Evolutionary conservation across 768 basidiomycete genomes (phyloP), one percentile per base, ranked within the genome.

Genomic region (Termitomyces eurrhizus): DNA sequence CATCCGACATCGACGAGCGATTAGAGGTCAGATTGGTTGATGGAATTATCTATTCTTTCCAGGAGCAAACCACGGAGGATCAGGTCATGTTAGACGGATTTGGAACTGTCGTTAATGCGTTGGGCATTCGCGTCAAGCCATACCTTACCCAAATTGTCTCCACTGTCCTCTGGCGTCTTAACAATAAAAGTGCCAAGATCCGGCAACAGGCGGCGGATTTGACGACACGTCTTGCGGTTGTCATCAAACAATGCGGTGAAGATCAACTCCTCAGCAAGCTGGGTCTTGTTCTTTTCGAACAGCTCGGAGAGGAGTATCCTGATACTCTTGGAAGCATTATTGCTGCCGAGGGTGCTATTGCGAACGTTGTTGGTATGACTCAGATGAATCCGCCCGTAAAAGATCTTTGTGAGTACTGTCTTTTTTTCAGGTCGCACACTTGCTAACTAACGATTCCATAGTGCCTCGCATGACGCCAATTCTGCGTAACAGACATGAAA

Each of bases 391-490:
- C 97, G 14, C 97, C 97, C 0, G 95, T 99, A 32, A 99, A 99
- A 74, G 97, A 99, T 83, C 87, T 99, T 60, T 72, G 95, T 97
- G 74, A 85, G 95, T 88, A 29, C 4, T 29, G 12, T 36, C 26
- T 16, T 32, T 29, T 29, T 24, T 36, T 54, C 36, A 60, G 39
- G 37, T 53, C 35, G 44, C 50, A 21, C 45, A 26, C 37, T 60
- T 24, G 2, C 24, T 14, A 29, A 50, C 42, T 61, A 32, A 52
- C 44, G 29, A 65, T 58, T 50, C 63, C 51, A n/a, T 70, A 98
- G 94, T 99, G 42, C 97, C 97, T 26, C 93, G 97, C 60, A 98
- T 99, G 96, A 99, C 97, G 1, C 97, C 97, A n/a, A 99, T 99
- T 76, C 82, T 99, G 46, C 89, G 97, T 66, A 99, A 99, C 74